Conservation (phyloP, 768 basidiomycete genomes). For the Mycena belliarum region DNA sequence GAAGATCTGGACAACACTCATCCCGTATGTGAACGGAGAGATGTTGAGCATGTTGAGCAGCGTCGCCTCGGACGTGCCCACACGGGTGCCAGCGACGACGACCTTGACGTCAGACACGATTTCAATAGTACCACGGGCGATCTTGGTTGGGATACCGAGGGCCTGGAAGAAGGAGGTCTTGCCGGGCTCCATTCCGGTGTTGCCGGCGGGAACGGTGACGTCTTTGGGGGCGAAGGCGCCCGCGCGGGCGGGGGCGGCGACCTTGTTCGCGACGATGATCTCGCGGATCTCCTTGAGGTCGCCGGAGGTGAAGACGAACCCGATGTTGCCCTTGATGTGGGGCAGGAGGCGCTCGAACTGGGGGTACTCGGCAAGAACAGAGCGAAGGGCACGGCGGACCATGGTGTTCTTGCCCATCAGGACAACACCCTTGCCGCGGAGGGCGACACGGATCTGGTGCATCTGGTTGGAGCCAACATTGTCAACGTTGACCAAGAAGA, state of each 20-base stretch:
- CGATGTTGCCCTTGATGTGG: conserved; percentile 95
- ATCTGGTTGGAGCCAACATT: conserved; percentile 99
- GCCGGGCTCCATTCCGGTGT: conserved; percentile 99
- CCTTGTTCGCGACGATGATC: conserved; percentile 93
- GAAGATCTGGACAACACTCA: conserved; percentile 97
- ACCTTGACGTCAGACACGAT: conserved; percentile 97
- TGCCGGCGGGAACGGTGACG: conserved; percentile 89
- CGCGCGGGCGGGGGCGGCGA: conserved; percentile 97
- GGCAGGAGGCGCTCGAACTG: conserved; percentile 97
- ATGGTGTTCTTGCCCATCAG: conserved; percentile 99
- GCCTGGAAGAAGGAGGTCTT: conserved; percentile 99
- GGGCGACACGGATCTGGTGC: conserved; percentile 94
- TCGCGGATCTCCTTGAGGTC: conserved; percentile 97
- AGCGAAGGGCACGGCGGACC: conserved; percentile 97
- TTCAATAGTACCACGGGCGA: conserved; percentile 99
- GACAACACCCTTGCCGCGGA: conserved; percentile 95
- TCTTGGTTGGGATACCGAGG: conserved; percentile 98
- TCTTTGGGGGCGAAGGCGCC: conserved; percentile 94
- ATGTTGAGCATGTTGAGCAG: conserved; percentile 99
- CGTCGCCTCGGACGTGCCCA: conserved; percentile 96
- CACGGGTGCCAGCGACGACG: conserved; percentile 88
- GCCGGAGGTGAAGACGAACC: conserved; percentile 92
- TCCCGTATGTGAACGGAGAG: conserved; percentile 99
- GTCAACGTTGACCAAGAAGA: conserved; percentile 99
- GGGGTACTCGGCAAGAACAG: conserved; percentile 86